Evolutionary conservation across 108 stramenopile genomes (phyloP).

Genomic region (Parietichytrium sp.): DNA sequence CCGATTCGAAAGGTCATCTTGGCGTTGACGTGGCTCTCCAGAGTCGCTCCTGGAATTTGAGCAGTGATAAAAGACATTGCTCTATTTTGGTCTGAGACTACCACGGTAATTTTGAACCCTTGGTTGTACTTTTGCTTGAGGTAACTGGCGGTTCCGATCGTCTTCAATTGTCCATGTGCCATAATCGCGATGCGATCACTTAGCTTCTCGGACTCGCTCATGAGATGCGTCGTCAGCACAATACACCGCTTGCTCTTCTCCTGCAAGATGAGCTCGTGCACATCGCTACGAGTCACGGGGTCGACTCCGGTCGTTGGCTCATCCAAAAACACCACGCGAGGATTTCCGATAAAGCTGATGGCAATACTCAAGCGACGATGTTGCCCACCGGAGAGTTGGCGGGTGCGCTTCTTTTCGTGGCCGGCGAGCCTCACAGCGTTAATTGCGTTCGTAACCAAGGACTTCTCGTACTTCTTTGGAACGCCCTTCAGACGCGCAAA

Average conservation of each 20-base stretch:
- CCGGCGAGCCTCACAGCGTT: conserved; percentile 56
- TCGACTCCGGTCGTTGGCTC: conserved; percentile 39
- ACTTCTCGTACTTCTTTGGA: conserved; percentile 13
- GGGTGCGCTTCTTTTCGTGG: conserved; percentile 48
- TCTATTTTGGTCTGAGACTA: neutral
- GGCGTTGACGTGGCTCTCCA: too few relatives aligned
- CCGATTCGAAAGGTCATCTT: too few relatives aligned
- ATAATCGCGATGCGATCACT: conserved; percentile 95
- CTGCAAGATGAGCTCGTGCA: conserved; percentile 36
- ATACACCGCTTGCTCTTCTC: conserved; percentile 62
- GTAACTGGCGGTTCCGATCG: conserved; percentile 79
- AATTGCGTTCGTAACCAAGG: conserved; percentile 47
- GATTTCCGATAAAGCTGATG: neutral
- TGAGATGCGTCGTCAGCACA: conserved; percentile 72
- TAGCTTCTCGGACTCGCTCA: conserved; percentile 78
- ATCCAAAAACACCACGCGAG: neutral
- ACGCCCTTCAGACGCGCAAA: conserved; percentile 54
- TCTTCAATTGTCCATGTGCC: conserved; percentile 80
- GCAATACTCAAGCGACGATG: conserved; percentile 1
- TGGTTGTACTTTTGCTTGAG: conserved; percentile 44
- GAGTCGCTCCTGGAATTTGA: too few relatives aligned
- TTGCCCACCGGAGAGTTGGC: conserved; percentile 48
- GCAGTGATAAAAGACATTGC: too few relatives aligned
- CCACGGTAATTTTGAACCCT: neutral
- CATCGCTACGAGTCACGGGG: neutral